Evolutionary conservation across 2,329 filamentous ascomycete species (phyloP).

Genomic region (Pyrenophora seminiperda): DNA sequence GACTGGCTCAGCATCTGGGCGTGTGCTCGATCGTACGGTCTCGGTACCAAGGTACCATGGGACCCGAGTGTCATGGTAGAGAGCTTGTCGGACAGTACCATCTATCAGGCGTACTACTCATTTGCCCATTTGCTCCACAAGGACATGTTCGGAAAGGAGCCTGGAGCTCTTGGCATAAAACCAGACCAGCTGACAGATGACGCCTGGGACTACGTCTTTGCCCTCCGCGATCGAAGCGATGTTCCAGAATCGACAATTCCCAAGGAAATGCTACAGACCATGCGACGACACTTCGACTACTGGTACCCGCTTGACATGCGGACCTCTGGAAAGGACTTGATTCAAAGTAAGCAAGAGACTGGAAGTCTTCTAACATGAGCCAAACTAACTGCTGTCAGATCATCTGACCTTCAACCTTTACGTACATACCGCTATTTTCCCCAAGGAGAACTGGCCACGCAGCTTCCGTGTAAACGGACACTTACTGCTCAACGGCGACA

Average conservation of each 20-base stretch:
- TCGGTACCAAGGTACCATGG: conserved; percentile 95
- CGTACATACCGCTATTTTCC: conserved; percentile 88
- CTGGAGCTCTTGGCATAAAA: conserved; percentile 57
- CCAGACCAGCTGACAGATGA: conserved; percentile 91
- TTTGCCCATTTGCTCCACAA: conserved; percentile 71
- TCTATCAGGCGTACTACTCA: conserved; percentile 80
- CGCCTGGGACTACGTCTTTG: conserved; percentile 96
- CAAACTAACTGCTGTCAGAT: conserved; percentile 46
- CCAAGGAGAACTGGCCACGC: conserved; percentile 84
- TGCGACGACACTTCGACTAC: conserved; percentile 94
- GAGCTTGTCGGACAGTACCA: conserved; percentile 85
- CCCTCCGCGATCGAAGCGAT: conserved; percentile 71
- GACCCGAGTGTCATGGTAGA: conserved; percentile 90
- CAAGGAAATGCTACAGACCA: conserved; percentile 72
- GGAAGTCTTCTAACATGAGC: no score
- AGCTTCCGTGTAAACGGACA: conserved; percentile 90
- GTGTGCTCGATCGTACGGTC: conserved; percentile 86
- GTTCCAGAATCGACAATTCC: conserved; percentile 74
- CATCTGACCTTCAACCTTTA: conserved; percentile 97
- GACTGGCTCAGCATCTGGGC: conserved; percentile 89
- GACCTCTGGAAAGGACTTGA: conserved; percentile 77
- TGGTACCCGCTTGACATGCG: conserved; percentile 93
- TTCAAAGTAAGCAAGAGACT: conserved; percentile 52
- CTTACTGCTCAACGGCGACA: conserved; percentile 91
- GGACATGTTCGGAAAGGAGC: conserved; percentile 77